Conservation (phyloP, 2,329 filamentous ascomycete species). For the Capronia coronata region DNA sequence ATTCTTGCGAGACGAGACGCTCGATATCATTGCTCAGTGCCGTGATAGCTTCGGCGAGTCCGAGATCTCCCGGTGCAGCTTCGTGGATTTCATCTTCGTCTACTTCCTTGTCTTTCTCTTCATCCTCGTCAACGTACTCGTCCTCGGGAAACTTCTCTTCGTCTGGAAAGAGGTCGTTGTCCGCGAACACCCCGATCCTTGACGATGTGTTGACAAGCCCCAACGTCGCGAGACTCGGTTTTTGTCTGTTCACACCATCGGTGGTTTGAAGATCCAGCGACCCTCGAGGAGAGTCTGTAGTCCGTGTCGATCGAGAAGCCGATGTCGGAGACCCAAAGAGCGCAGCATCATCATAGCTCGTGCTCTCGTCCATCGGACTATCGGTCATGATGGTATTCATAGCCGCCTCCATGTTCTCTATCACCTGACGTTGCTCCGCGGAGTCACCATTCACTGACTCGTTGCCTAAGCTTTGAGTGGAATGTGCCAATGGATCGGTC, state of each 20-base stretch:
- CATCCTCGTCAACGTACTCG: slow-evolving; percentile 67
- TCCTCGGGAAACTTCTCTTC: slow-evolving; percentile 80
- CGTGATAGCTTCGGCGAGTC: slow-evolving; percentile 85
- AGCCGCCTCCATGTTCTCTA: slow-evolving; percentile 87
- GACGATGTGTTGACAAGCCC: slow-evolving; percentile 83
- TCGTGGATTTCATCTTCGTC: slow-evolving; percentile 81
- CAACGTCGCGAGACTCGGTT: slow-evolving; percentile 82
- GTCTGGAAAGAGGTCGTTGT: slow-evolving; percentile 88
- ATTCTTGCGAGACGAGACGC: slow-evolving; percentile 76
- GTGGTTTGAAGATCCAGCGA: slow-evolving; percentile 53
- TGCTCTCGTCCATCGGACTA: slow-evolving; percentile 46
- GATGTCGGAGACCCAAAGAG: slow-evolving; percentile 39
- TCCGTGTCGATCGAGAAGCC: slow-evolving; percentile 48
- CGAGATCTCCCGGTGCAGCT: slow-evolving; percentile 88
- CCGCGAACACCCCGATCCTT: slow-evolving; percentile 80
- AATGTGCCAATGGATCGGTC: slow-evolving; percentile 65
- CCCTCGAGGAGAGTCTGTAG: slow-evolving; percentile 56
- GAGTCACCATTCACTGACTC: slow-evolving; percentile 51
- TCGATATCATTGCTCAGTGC: slow-evolving; percentile 86
- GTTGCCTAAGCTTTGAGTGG: slow-evolving; percentile 71
- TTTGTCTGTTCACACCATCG: slow-evolving; percentile 51
- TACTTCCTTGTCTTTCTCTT: slow-evolving; percentile 49
- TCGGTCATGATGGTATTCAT: slow-evolving; percentile 88
- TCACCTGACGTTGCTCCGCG: slow-evolving; percentile 67
- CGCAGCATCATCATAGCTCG: slow-evolving; percentile 34